A percentile compares a stretch with the other conserved stretches of the same genome.
phyloP scores from a whole-genome alignment of 768 basidiomycete species.

The Lactarius hengduanensis region DNA sequence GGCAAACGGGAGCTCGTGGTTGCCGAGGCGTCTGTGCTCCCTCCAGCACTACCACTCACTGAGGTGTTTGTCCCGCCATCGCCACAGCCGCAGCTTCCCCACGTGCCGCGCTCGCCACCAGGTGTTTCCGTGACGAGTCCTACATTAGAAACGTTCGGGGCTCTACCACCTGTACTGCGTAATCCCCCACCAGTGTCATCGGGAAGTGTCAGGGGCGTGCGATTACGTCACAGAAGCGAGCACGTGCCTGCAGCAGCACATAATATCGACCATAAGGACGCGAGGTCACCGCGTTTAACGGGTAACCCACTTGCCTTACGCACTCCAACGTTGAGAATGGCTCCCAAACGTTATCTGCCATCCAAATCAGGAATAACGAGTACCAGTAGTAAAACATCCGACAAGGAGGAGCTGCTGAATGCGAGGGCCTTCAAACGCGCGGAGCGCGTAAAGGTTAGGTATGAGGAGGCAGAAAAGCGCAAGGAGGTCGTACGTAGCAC shows the following conservation, averaged over 20 bases:
- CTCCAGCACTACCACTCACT: constrained; percentile 1
- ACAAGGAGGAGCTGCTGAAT: background rate
- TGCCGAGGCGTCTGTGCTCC: constrained; percentile 20
- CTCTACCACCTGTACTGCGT: constrained; percentile 17
- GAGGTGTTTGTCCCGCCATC: constrained; percentile 9
- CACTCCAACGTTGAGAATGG: background rate
- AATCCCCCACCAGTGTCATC: constrained; percentile 23
- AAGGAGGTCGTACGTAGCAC: constrained; percentile 15
- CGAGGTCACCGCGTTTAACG: background rate
- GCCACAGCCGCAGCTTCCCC: constrained; percentile 6
- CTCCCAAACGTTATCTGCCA: background rate
- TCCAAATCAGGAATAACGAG: background rate
- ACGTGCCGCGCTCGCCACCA: constrained; percentile 12
- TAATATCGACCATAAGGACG: background rate
- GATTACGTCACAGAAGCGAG: too few relatives aligned
- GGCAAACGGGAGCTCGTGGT: constrained; percentile 42
- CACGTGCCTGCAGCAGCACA: background rate
- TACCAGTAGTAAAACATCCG: background rate
- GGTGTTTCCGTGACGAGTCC: constrained; percentile 2
- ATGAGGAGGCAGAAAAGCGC: constrained; percentile 2
- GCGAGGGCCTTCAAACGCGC: constrained; percentile 6
- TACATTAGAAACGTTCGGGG: constrained; percentile 11
- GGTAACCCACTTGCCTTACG: background rate
- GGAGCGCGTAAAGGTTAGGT: background rate
- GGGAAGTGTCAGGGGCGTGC: too few relatives aligned